Evolutionary conservation across 2,329 filamentous ascomycete species (phyloP).

Genomic region (Fusarium sp.): DNA sequence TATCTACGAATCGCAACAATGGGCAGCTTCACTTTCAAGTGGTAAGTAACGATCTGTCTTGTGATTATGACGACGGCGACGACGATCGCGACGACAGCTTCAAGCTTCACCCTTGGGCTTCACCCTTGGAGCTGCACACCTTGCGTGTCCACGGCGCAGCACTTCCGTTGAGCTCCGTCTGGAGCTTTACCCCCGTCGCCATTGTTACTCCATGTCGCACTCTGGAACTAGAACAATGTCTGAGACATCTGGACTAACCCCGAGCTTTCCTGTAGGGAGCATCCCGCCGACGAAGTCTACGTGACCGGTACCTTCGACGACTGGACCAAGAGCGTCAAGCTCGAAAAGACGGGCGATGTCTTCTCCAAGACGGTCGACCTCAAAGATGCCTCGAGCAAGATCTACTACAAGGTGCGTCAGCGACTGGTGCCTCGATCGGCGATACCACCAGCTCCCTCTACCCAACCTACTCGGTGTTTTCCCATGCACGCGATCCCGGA

Average conservation of each 20-base stretch:
- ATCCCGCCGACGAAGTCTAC: slow-evolving; percentile 86
- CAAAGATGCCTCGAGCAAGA: slow-evolving; percentile 73
- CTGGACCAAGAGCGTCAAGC: slow-evolving; percentile 87
- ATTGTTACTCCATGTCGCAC: slow-evolving; percentile 17
- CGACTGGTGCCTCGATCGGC: slow-evolving; percentile 18
- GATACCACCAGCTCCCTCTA: slow-evolving; percentile 11
- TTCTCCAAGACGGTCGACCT: slow-evolving; percentile 87
- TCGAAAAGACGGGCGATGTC: slow-evolving; percentile 77
- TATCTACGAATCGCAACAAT: slow-evolving; percentile 54
- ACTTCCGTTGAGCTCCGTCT: slow-evolving; percentile 29
- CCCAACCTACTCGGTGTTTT: slow-evolving; percentile 7
- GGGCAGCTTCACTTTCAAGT: slow-evolving; percentile 77
- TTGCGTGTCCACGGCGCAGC: slow-evolving; percentile 10
- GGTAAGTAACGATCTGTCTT: slow-evolving; percentile 60
- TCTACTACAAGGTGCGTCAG: slow-evolving; percentile 89
- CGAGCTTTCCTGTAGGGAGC: slow-evolving; percentile 70
- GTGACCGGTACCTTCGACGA: slow-evolving; percentile 96
- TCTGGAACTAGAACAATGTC: slow-evolving; percentile 20
- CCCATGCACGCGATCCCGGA: slow-evolving; percentile 6
- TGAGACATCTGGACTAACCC: slow-evolving; percentile 40
- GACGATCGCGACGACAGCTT: slow-evolving; percentile 3
- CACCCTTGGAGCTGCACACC: slow-evolving; percentile 9
- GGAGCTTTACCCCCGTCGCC: neutral
- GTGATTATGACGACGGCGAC: slow-evolving; percentile 32
- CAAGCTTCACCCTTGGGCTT: neutral